Evolutionary conservation across 129 eudicot genomes (phyloP).

Genomic region (Tagetes erecta): DNA sequence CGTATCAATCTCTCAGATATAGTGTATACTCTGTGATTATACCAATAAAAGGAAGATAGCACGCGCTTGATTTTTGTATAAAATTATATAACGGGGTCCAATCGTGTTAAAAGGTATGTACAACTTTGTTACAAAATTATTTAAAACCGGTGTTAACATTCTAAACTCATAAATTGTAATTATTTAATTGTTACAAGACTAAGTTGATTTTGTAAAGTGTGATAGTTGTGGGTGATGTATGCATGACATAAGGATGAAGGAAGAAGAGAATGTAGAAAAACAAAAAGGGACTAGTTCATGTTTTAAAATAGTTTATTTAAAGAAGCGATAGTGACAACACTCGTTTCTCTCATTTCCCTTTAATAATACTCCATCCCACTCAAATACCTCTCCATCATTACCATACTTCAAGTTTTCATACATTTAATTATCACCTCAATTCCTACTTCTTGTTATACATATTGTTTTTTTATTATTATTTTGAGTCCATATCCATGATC

Average conservation of each 20-base stretch:
- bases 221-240: neutral
- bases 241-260: constrained; percentile 15
- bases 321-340: constrained; percentile 40
- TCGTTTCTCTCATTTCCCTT: constrained; percentile 36
- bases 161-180: neutral
- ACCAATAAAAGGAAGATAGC: too few relatives aligned
- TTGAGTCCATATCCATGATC: neutral
- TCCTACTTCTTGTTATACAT: constrained; percentile 20
- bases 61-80: too few relatives aligned
- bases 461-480: neutral
- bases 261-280: constrained; percentile 7
- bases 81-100: too few relatives aligned
- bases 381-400: constrained; percentile 37
- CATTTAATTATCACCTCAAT: constrained; percentile 31
- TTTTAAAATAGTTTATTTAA: constrained; percentile 18
- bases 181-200: neutral
- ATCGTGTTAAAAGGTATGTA: neutral
- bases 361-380: constrained; percentile 48
- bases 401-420: constrained; percentile 31
- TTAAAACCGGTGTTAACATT: neutral
- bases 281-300: constrained; percentile 29
- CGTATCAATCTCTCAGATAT: too few relatives aligned
- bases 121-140: neutral
- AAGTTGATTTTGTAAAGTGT: neutral
- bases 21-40: too few relatives aligned